Conservation (phyloP, 164 flowering plant genomes). For the Paratinospora sagittata region DNA sequence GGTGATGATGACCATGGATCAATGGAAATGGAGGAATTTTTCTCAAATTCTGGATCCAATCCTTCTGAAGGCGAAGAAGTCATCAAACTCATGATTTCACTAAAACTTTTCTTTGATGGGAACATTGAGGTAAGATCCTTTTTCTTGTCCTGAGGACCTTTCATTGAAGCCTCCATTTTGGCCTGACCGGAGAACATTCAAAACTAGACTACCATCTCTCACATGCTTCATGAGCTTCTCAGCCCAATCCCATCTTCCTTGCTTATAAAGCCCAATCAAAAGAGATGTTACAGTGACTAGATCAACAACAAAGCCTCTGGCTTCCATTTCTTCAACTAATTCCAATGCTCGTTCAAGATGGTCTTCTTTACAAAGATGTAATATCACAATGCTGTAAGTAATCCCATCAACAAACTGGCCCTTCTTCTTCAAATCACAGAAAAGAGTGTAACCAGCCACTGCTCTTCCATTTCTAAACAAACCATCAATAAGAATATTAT, state of each 20-base stretch:
- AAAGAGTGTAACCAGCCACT: constrained; percentile 66
- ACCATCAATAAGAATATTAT: constrained; percentile 85
- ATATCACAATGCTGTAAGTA: constrained; percentile 70
- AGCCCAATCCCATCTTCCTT: constrained; percentile 66
- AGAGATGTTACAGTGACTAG: constrained; percentile 70
- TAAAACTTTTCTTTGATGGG: constrained; percentile 45
- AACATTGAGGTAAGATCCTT: constrained; percentile 67
- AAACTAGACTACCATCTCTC: constrained; percentile 56
- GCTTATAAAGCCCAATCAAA: constrained; percentile 60
- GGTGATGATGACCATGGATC: constrained; percentile 86
- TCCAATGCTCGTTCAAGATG: constrained; percentile 55
- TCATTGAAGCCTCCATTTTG: constrained; percentile 55
- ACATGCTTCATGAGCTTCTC: constrained; percentile 72
- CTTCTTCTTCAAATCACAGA: constrained; percentile 82
- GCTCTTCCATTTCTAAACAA: constrained; percentile 74
- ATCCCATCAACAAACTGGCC: constrained; percentile 80
- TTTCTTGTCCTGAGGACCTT: constrained; percentile 38
- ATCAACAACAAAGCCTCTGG: constrained; percentile 76
- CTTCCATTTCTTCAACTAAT: constrained; percentile 87
- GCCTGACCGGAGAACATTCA: constrained; percentile 49
- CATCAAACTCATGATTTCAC: constrained; percentile 42
- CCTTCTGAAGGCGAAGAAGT: constrained; percentile 23
- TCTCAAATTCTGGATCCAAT: constrained; percentile 13
- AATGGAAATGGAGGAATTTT: constrained; percentile 3
- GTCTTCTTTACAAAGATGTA: constrained; percentile 62